Conservation (phyloP, 169 alveolate species). For the Cryptosporidium parvum region DNA sequence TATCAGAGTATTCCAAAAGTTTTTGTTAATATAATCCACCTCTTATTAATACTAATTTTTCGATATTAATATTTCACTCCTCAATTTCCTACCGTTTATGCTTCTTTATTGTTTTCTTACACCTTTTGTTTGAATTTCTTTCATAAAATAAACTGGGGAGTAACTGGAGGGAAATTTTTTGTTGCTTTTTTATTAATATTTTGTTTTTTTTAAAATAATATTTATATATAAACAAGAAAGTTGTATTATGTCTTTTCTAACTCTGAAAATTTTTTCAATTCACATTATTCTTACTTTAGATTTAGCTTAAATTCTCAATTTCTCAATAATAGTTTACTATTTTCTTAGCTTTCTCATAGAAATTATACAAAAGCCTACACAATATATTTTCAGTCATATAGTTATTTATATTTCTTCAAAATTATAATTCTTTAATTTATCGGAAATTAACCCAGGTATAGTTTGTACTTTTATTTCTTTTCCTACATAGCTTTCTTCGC, state of each 20-base stretch:
- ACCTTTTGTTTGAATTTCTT: neutral
- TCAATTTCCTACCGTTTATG: neutral
- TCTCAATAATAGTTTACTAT: too few species aligned
- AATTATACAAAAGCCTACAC: too few species aligned
- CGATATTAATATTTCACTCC: neutral
- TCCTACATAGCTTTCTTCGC: too few species aligned
- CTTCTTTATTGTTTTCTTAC: neutral
- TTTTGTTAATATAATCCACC: neutral
- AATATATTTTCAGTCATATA: too few species aligned
- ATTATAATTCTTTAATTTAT: too few species aligned
- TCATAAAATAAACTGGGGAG: slow-evolving; percentile 13
- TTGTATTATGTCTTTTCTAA: neutral
- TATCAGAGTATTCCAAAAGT: neutral
- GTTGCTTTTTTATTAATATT: neutral
- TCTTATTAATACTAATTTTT: neutral
- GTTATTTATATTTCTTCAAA: too few species aligned
- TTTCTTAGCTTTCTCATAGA: too few species aligned
- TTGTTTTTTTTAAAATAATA: neutral
- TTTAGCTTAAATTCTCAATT: too few species aligned
- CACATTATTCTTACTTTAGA: too few species aligned
- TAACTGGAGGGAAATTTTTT: slow-evolving; percentile 52
- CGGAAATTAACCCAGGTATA: too few species aligned
- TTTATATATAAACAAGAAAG: neutral
- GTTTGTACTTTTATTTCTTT: too few species aligned
- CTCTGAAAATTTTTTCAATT: neutral